Evolutionary conservation across 768 basidiomycete species (phyloP).

Genomic region (Asterophora parasitica): DNA sequence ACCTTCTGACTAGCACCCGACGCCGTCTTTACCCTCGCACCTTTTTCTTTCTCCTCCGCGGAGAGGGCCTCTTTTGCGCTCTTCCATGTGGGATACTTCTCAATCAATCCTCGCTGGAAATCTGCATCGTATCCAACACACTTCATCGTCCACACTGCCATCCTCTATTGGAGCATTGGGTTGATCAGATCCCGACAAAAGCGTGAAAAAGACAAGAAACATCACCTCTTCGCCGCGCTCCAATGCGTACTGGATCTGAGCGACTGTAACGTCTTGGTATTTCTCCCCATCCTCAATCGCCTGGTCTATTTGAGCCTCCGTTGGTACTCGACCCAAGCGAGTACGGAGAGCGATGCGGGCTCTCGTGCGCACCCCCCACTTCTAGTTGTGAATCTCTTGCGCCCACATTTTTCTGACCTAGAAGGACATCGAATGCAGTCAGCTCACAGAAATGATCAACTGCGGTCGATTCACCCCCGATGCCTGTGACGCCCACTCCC

Average conservation of each 20-base stretch:
- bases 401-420: slow-evolving; percentile 10
- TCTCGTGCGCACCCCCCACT: slow-evolving; percentile 8
- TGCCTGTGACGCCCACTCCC: slow-evolving; percentile 10
- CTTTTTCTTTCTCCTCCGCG: neutral
- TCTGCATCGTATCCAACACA: slow-evolving; percentile 35
- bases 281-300: neutral
- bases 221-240: slow-evolving; percentile 10
- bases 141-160: slow-evolving; percentile 35
- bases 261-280: neutral
- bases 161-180: slow-evolving; percentile 18
- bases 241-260: slow-evolving; percentile 6
- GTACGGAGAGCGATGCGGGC: slow-evolving; percentile 10
- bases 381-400: neutral
- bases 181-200: too few relatives aligned
- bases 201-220: too few relatives aligned
- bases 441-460: too few relatives aligned
- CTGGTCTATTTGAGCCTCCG: slow-evolving; percentile 2
- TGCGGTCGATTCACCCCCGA: slow-evolving; percentile 5
- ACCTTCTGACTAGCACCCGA: too few relatives aligned
- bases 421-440: too few relatives aligned
- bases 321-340: slow-evolving; percentile 4
- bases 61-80: slow-evolving; percentile 1
- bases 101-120: slow-evolving; percentile 29
- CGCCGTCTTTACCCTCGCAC: neutral
- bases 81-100: slow-evolving; percentile 17